Evolutionary conservation across 148 eudicot genomes (phyloP).

Genomic region (Rheum nobile): DNA sequence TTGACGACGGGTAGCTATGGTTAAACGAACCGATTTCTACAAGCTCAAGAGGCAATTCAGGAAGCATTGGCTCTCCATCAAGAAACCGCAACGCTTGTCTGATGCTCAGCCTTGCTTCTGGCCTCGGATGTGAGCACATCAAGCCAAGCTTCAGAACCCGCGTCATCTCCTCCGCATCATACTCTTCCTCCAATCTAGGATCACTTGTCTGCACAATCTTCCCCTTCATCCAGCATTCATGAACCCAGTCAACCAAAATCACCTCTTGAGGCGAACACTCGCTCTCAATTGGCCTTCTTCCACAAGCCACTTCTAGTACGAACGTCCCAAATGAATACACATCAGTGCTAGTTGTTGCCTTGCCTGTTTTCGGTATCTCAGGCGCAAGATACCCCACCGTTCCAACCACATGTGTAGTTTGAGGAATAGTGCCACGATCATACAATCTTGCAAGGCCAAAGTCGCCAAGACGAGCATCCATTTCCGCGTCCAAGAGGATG

Average conservation of each 20-base stretch:
- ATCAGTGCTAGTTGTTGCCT: conserved; percentile 15
- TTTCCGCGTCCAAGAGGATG: conserved; percentile 11
- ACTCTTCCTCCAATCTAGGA: conserved; percentile 12
- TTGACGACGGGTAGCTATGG: neutral
- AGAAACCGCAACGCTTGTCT: conserved; percentile 15
- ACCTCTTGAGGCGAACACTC: neutral
- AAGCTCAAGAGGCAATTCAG: conserved; percentile 15
- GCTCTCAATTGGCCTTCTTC: conserved; percentile 7
- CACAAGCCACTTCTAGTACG: conserved; percentile 16
- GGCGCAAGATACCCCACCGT: conserved; percentile 22
- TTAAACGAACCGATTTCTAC: neutral
- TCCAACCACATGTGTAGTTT: conserved; percentile 19
- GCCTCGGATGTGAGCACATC: conserved; percentile 16
- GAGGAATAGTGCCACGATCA: conserved; percentile 12
- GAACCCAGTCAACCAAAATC: conserved; percentile 17
- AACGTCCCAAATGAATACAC: conserved; percentile 17
- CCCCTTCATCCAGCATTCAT: conserved; percentile 11
- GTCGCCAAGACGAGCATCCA: conserved; percentile 21
- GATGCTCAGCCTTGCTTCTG: conserved; percentile 18
- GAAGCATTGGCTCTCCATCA: conserved; percentile 12
- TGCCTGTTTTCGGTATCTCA: conserved; percentile 12
- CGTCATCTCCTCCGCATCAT: conserved; percentile 6
- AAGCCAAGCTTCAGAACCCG: conserved; percentile 17
- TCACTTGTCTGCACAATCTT: conserved; percentile 13
- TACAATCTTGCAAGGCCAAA: conserved; percentile 23